Conservation (phyloP, 225 moss, liverwort and hornwort species). For the Ulota crispa region DNA sequence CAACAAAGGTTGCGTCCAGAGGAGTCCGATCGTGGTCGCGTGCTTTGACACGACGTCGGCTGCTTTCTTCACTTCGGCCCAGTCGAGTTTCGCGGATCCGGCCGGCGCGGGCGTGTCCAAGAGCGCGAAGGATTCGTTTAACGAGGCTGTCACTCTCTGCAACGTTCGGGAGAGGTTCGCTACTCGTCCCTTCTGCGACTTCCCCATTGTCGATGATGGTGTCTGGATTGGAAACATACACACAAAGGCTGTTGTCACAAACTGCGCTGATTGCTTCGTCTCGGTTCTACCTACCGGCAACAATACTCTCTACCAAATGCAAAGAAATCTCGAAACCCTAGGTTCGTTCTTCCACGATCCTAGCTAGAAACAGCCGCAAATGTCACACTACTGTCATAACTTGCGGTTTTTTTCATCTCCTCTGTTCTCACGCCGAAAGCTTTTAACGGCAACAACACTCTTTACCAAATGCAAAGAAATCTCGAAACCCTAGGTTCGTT, state of each 20-base stretch:
- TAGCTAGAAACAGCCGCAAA: neutral
- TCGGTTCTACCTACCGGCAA: neutral
- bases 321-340: slow-evolving; percentile 1
- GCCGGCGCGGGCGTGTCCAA: slow-evolving; percentile 42
- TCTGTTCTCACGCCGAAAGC: too few species aligned
- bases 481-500: neutral
- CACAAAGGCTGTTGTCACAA: neutral
- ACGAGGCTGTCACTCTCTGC: slow-evolving; percentile 40
- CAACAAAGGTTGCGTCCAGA: slow-evolving; percentile 47
- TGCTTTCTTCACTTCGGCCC: slow-evolving; percentile 54
- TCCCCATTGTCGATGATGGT: slow-evolving; percentile 42
- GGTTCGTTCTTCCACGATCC: neutral
- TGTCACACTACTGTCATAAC: too few species aligned
- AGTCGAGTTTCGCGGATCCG: slow-evolving; percentile 37
- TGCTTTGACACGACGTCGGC: slow-evolving; percentile 59
- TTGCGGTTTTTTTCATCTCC: too few species aligned
- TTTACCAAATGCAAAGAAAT: neutral
- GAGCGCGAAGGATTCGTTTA: slow-evolving; percentile 42
- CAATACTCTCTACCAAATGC: neutral
- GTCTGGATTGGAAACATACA: slow-evolving; percentile 13
- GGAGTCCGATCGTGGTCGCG: slow-evolving; percentile 42
- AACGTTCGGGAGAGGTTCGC: slow-evolving; percentile 54
- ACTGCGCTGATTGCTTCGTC: neutral
- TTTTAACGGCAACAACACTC: neutral
- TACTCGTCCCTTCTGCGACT: slow-evolving; percentile 61